Conservation (phyloP, 495 filamentous ascomycete genomes). For the Aspergillus leporis region DNA sequence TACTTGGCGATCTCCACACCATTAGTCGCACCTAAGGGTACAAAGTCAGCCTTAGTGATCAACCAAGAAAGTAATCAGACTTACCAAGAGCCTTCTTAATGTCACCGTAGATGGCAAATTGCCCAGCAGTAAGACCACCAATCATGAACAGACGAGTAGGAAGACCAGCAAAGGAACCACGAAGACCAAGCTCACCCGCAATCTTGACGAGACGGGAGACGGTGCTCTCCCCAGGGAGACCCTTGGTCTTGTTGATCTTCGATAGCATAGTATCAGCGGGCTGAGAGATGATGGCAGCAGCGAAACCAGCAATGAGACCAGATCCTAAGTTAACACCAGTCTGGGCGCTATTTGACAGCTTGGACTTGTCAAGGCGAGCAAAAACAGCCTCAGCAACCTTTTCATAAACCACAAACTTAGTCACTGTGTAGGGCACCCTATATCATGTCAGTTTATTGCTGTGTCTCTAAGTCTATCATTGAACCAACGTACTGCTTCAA, state of each 20-base stretch:
- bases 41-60: background rate
- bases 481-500: constrained; percentile 86
- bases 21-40: constrained; percentile 63
- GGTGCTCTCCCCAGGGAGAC: constrained; percentile 92
- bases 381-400: constrained; percentile 86
- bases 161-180: constrained; percentile 87
- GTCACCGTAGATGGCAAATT: constrained; percentile 95
- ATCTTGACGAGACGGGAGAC: constrained; percentile 92
- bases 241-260: constrained; percentile 99
- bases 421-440: constrained; percentile 98
- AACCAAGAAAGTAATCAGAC: background rate
- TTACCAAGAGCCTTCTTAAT: constrained; percentile 27
- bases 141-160: constrained; percentile 84
- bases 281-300: constrained; percentile 93
- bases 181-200: constrained; percentile 86
- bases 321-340: constrained; percentile 91
- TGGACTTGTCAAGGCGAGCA: constrained; percentile 71
- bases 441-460: background rate
- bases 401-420: constrained; percentile 99
- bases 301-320: constrained; percentile 96
- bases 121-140: constrained; percentile 80
- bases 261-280: constrained; percentile 98
- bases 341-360: constrained; percentile 68
- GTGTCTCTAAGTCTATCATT: background rate
- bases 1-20: constrained; percentile 77